Evolutionary conservation across 108 stramenopile genomes (phyloP), one percentile per base, ranked within the genome.

Genomic region (Heterococcus sp.): DNA sequence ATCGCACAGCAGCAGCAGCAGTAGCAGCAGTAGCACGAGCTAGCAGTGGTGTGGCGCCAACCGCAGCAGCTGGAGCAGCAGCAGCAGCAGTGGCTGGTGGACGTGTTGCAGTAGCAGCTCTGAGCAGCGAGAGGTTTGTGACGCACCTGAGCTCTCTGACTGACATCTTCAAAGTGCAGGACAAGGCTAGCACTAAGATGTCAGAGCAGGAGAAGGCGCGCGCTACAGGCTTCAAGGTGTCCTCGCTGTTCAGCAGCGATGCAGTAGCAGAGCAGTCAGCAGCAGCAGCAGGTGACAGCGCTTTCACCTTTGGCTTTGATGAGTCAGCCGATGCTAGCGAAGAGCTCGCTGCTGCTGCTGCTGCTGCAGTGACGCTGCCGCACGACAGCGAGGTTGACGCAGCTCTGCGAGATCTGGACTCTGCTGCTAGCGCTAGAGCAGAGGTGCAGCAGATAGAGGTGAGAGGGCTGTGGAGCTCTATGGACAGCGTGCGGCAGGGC

Each of bases 111-210:
- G n/a, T n/a, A n/a, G n/a, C n/a, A n/a, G n/a, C n/a, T n/a, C n/a
- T n/a, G n/a, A n/a, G n/a, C n/a, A n/a, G n/a, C n/a, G 67, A 75
- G 34, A 36, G 75, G 75, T 75, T 75, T 33, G 68, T 75, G 65
- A 38, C 75, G 75, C 75, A 75, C 75, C 66, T 75, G 2, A 29
- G 66, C 21, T 30, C 68, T 36, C 75, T 75, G 31, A 75, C 75
- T n/a, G 75, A 75, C 35, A 75, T 75, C 34, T 75, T 75, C 35
- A 75, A 68, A 67, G 75, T 75, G 34, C 26, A 75, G 66, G 75
- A 75, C 65, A 75, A 75, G 66, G 36, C 38, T 27, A 75, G 75
- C 75, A 68, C 75, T 1, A 75, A 75, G 66, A 75, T 68, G n/a
- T 68, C 38, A 38, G 30, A 2, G 35, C 26, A 68, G 65, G 75